phyloP scores from a whole-genome alignment of 78 protist genomes.

The Emiliania huxleyi region DNA sequence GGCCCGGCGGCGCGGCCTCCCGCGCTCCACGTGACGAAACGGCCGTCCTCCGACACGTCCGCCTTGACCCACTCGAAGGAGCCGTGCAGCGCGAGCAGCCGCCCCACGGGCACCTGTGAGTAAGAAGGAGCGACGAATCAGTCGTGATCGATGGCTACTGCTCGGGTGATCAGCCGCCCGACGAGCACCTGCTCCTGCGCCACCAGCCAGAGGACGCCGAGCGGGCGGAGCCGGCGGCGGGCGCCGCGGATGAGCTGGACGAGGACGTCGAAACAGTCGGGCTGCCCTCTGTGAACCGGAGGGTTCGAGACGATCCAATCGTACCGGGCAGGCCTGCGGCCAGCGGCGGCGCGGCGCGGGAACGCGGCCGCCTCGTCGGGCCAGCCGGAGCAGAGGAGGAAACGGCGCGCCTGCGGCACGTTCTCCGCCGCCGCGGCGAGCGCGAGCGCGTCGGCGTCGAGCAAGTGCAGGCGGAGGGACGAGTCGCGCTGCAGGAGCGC shows the following conservation, averaged over 20 bases:
- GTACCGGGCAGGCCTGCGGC: neutral
- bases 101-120: too few relatives aligned
- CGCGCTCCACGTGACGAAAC: neutral
- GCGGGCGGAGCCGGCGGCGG: neutral
- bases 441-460: slow-evolving; percentile 23
- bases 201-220: neutral
- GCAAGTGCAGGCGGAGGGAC: neutral
- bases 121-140: too few relatives aligned
- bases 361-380: neutral
- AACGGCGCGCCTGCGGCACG: neutral
- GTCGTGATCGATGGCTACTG: too few relatives aligned
- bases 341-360: neutral
- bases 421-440: neutral
- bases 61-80: neutral
- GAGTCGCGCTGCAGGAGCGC: neutral
- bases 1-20: too few relatives aligned
- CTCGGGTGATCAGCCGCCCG: too few relatives aligned
- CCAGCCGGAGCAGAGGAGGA: neutral
- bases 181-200: neutral
- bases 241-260: neutral
- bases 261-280: neutral
- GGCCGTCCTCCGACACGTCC: neutral
- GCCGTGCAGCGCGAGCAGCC: neutral
- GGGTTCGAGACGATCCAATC: slow-evolving; percentile 18
- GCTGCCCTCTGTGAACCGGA: neutral